Evolutionary conservation across 2,329 filamentous ascomycete species (phyloP).

Genomic region (Cladosporium sp.): DNA sequence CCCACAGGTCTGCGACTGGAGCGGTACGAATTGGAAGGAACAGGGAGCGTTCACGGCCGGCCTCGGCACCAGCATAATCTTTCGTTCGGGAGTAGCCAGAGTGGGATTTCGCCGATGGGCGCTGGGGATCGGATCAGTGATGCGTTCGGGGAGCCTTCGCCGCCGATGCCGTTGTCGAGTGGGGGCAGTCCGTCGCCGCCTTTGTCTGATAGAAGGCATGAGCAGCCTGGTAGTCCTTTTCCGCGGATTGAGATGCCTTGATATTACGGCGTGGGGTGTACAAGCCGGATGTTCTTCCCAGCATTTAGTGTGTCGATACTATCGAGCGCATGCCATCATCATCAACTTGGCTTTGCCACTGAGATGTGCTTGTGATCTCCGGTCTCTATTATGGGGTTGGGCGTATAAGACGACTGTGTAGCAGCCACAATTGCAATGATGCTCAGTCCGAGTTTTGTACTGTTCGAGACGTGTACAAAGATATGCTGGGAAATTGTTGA

Average conservation of each 20-base stretch:
- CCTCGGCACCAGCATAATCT: background rate
- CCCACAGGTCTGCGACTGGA: background rate
- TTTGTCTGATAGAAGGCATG: background rate
- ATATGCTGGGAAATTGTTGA: background rate
- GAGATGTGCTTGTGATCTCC: too few relatives aligned
- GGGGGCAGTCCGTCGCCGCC: background rate
- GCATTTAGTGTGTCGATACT: too few relatives aligned
- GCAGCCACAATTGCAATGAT: background rate
- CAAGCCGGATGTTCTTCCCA: too few relatives aligned
- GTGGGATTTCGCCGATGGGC: constrained; percentile 3
- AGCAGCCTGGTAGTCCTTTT: background rate
- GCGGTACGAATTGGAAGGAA: background rate
- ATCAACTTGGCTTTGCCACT: too few relatives aligned
- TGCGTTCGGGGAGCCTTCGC: constrained; percentile 5
- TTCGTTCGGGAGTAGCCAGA: background rate
- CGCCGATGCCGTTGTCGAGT: background rate
- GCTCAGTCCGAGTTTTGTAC: background rate
- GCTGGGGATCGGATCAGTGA: background rate
- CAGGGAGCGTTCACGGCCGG: background rate
- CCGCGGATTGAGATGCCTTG: background rate
- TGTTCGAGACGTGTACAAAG: background rate
- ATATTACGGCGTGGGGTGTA: background rate
- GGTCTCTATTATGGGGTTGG: background rate
- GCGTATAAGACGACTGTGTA: background rate
- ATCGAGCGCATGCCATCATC: too few relatives aligned